Base-by-base conservation (phyloP, 805 yeast species). In the Starmerella powellii region DNA sequence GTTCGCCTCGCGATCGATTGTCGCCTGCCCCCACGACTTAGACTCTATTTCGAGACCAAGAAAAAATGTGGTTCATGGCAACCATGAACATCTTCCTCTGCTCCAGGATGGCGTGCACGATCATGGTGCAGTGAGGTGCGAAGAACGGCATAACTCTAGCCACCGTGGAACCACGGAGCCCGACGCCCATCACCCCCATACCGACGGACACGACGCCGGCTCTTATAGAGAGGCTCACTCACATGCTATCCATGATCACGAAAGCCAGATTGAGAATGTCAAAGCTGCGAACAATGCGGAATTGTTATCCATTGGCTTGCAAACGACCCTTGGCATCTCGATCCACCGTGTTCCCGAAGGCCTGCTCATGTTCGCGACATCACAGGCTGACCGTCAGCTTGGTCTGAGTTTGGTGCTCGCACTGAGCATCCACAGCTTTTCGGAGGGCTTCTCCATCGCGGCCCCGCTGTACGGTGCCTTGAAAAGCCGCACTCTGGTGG, bases 271-370 rank as follows among this genome's bases (percentile, higher is more conserved):
- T 10, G 37, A 33, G 12, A 6, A 13, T 8, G 5, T 33, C 17
- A 33, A 33, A 17, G 11, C 8, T 8, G 37, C 24, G 17, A 8
- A 20, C 17, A 21, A n/a, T 2, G 78, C 93, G 0, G 70, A 83
- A 44, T 63, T 88, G n/a, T 62, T 88, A 10, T 74, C 94, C 4
- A 85, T 88, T 44, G 96, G 95, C 3, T 59, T 91, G 18, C 96
- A 91, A 59, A 88, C 97, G 0, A 76, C 87, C 6, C 59, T 87
- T 38, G 97, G 94, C 0, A 74, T 88, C 23, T 73, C 93, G 0
- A 62, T 91, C 23, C 98, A 88, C 63, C 87, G 91, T 58, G 68
- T 88, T 20, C 98, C 98, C 0, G 98, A 88, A 62, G 98, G 98
- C 0, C 83, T 88, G 55, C 76, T 88, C 41, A 80, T 93, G 35